phyloP scores from a whole-genome alignment of 768 basidiomycete species.

The Rhodotorula paludigena region DNA sequence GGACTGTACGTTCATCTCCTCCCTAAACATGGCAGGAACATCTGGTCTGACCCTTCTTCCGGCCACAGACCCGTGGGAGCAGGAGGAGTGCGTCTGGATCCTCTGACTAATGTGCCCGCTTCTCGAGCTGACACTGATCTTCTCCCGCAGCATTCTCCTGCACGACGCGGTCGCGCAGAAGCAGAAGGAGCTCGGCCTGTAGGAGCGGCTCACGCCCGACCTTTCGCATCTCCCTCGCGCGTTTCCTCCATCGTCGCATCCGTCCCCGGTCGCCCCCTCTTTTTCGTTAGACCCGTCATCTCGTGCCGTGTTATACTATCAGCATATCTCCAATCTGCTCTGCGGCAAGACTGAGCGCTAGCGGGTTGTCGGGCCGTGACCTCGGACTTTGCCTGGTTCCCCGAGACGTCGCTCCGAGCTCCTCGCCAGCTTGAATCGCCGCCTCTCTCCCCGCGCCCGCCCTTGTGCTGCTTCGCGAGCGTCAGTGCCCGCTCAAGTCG shows the following conservation, averaged over 20 bases:
- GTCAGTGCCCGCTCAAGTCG: no score
- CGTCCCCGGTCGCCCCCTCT: neutral
- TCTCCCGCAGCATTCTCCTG: conserved; percentile 21
- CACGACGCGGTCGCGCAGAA: conserved; percentile 28
- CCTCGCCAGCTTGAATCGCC: no score
- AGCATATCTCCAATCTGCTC: neutral
- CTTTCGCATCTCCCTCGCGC: neutral
- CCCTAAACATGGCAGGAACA: no score
- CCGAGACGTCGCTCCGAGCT: no score
- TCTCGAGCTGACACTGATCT: neutral
- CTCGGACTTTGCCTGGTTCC: no score
- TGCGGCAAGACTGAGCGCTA: no score
- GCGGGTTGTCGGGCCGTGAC: no score
- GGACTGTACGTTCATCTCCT: conserved; percentile 6
- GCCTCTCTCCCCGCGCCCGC: no score
- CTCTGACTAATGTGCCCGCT: neutral
- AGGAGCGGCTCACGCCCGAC: neutral
- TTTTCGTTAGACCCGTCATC: neutral
- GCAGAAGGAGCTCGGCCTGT: conserved; percentile 22
- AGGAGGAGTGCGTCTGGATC: conserved; percentile 1
- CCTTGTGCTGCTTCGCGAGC: no score
- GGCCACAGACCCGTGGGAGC: conserved; percentile 47
- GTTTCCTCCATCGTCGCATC: neutral
- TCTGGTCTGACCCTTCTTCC: no score
- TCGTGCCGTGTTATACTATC: neutral